Conservation (phyloP, 2,329 filamentous ascomycete genomes). For the Xylariaceae sp. region DNA sequence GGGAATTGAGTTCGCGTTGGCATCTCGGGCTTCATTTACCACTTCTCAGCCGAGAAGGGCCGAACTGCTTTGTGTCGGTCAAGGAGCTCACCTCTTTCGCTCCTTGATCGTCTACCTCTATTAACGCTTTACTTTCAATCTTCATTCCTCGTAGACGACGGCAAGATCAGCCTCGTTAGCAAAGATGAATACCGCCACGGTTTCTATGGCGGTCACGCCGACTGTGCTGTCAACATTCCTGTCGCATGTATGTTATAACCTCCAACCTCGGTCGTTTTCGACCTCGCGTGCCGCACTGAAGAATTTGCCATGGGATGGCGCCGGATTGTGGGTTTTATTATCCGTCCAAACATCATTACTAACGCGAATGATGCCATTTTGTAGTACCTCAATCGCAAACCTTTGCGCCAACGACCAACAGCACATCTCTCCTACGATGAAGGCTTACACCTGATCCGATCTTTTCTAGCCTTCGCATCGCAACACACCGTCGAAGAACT, state of each 20-base stretch:
- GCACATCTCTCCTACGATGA: constrained; percentile 93
- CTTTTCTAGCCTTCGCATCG: constrained; percentile 80
- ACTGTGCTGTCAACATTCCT: constrained; percentile 83
- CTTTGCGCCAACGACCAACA: constrained; percentile 73
- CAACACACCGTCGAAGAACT: constrained; percentile 90
- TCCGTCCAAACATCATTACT: constrained; percentile 12
- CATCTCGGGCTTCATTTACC: too few relatives aligned
- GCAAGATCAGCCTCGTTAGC: constrained; percentile 6
- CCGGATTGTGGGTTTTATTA: neutral
- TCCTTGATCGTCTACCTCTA: too few relatives aligned
- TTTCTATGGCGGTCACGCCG: constrained; percentile 80
- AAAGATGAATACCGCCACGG: constrained; percentile 63
- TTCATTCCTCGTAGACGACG: neutral
- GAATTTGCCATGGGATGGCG: too few relatives aligned
- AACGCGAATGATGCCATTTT: constrained; percentile 10
- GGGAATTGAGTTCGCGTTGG: too few relatives aligned
- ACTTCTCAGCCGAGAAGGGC: too few relatives aligned
- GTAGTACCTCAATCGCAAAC: constrained; percentile 78
- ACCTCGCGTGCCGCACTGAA: neutral
- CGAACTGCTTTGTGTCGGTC: too few relatives aligned
- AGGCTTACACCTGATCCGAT: constrained; percentile 79
- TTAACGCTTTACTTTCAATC: too few relatives aligned
- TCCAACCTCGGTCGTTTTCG: neutral
- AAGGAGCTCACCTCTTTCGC: too few relatives aligned
- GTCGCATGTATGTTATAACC: constrained; percentile 63